A percentile compares a stretch with the other conserved stretches of the same genome.
Evolutionary conservation across 1,284 basidiomycete species (phyloP).

Genomic region (Porodaedalea pini): DNA sequence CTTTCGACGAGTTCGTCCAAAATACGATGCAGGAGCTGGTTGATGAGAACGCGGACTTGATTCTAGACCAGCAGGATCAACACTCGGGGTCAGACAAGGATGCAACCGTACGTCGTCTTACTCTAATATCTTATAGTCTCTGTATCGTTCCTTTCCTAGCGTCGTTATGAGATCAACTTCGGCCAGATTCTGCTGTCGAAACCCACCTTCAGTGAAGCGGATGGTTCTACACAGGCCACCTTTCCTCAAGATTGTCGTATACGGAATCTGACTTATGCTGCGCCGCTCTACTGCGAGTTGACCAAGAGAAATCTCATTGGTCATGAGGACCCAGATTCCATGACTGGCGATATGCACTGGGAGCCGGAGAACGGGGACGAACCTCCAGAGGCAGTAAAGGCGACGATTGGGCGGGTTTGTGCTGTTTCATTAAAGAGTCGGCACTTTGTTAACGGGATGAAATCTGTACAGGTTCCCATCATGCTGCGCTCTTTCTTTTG

Average conservation of each 20-base stretch:
- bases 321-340: conserved; percentile 77
- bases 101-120: conserved; percentile 40
- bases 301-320: conserved; percentile 82
- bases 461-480: conserved; percentile 76
- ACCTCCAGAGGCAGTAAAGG: neutral
- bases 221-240: conserved; percentile 89
- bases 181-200: conserved; percentile 96
- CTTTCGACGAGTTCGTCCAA: conserved; percentile 98
- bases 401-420: conserved; percentile 5
- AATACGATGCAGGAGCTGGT: conserved; percentile 99
- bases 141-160: conserved; percentile 42
- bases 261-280: conserved; percentile 93
- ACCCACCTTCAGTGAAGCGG: conserved; percentile 92
- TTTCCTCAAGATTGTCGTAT: conserved; percentile 98
- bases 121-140: neutral
- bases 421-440: neutral
- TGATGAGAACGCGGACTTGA: conserved; percentile 91
- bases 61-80: conserved; percentile 94
- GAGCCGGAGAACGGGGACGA: conserved; percentile 70
- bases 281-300: conserved; percentile 96
- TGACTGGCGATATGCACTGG: conserved; percentile 82
- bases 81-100: conserved; percentile 85
- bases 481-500: conserved; percentile 98
- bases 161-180: conserved; percentile 96
- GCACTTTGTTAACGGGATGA: conserved; percentile 15